Evolutionary conservation across 257 asterid species (phyloP).

Genomic region (Osmanthus fragrans): DNA sequence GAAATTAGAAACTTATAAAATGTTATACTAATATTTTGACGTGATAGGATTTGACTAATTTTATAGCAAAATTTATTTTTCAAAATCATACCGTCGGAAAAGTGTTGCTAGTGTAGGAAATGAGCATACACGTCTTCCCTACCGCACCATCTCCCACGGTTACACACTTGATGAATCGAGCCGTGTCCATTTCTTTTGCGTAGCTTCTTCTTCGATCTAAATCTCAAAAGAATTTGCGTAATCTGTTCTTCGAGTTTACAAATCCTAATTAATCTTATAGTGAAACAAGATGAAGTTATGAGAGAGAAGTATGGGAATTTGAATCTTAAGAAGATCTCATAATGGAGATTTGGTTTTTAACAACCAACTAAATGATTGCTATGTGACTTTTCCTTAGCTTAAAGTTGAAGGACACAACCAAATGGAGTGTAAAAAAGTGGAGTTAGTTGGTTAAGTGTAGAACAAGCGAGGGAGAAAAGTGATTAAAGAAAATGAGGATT

Average conservation of each 20-base stretch:
- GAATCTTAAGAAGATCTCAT: constrained; percentile 1
- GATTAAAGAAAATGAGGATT: constrained; percentile 30
- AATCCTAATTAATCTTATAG: background rate
- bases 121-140: constrained; percentile 87
- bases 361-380: constrained; percentile 46
- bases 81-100: constrained; percentile 55
- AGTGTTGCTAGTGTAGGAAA: constrained; percentile 82
- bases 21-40: background rate
- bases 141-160: constrained; percentile 90
- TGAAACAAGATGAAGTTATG: background rate
- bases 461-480: constrained; percentile 39
- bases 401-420: constrained; percentile 48
- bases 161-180: constrained; percentile 80
- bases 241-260: constrained; percentile 11
- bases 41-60: background rate
- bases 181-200: constrained; percentile 46
- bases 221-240: background rate
- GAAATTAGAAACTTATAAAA: background rate
- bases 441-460: constrained; percentile 53
- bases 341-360: constrained; percentile 32
- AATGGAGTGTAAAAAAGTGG: constrained; percentile 28
- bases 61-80: background rate
- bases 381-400: constrained; percentile 42
- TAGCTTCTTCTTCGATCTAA: background rate
- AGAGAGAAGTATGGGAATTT: constrained; percentile 9